Percentiles rank a stretch among this genome's conserved stretches.
phyloP scores from a whole-genome alignment of 164 flowering plant genomes.

The Chimonanthus praecox region DNA sequence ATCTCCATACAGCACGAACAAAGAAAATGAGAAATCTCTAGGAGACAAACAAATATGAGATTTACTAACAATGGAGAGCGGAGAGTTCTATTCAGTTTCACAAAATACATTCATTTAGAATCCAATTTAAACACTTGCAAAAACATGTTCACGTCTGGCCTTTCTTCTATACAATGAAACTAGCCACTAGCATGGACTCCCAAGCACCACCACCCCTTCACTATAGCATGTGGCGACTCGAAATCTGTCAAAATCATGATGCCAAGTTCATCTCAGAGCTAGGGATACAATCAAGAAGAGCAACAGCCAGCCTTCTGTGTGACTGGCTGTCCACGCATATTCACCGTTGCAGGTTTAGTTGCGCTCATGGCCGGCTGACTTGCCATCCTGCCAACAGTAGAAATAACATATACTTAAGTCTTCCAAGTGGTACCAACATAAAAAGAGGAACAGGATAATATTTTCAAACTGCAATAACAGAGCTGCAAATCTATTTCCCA shows the following conservation, averaged over 20 bases:
- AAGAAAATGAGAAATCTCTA: too few species aligned
- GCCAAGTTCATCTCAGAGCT: background rate
- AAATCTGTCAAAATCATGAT: background rate
- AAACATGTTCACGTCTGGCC: background rate
- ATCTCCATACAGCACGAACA: too few species aligned
- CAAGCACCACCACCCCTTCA: background rate
- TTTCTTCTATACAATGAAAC: constrained; percentile 6
- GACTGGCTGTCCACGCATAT: constrained; percentile 33
- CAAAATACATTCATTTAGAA: background rate
- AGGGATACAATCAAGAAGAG: constrained; percentile 14
- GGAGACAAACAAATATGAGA: background rate
- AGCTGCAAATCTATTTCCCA: too few species aligned
- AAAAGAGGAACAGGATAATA: background rate
- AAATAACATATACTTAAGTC: background rate
- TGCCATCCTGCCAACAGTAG: constrained; percentile 23
- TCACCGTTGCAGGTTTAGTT: constrained; percentile 30
- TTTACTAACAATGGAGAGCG: background rate
- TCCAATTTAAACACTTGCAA: background rate
- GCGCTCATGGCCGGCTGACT: constrained; percentile 29
- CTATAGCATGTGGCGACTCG: background rate
- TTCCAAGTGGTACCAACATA: background rate
- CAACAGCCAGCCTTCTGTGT: constrained; percentile 24
- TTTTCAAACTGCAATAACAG: too few species aligned
- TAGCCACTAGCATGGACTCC: background rate
- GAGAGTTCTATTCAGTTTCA: background rate